A percentile compares a stretch with the other conserved stretches of the same genome.
These are phyloP conservation scores for Acrocalymma vagum DNA, from an alignment of 2,329 filamentous ascomycete species.

Conservation along the genomic window DNA sequence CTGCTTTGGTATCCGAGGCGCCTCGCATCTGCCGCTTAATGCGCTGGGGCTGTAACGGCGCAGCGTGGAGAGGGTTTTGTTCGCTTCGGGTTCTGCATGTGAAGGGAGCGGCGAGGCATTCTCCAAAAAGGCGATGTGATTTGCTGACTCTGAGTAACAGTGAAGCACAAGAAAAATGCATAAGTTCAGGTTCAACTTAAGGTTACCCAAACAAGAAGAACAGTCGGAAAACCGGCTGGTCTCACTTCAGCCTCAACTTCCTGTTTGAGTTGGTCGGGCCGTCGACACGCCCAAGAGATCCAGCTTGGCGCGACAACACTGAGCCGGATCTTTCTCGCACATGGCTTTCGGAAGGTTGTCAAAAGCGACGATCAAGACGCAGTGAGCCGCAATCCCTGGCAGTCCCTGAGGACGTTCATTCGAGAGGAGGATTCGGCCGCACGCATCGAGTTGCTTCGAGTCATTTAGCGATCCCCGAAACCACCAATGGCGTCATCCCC, in stretches of 20 bases:
- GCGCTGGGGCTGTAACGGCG: too few relatives aligned
- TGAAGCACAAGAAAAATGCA: too few relatives aligned
- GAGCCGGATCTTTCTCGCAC: constrained; percentile 28
- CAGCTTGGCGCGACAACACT: constrained; percentile 27
- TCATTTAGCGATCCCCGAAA: constrained; percentile 23
- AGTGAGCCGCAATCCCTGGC: constrained; percentile 7
- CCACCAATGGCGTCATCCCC: constrained; percentile 34
- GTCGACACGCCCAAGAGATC: not conserved
- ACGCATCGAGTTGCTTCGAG: constrained; percentile 7
- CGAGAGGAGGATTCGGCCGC: constrained; percentile 6
- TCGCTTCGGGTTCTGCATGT: too few relatives aligned
- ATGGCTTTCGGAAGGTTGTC: constrained; percentile 11
- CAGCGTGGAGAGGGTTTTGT: too few relatives aligned
- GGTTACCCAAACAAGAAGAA: too few relatives aligned
- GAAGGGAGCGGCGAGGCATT: constrained; percentile 26
- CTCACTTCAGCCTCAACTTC: constrained; percentile 29
- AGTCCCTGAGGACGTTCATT: constrained; percentile 18
- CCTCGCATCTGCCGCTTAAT: constrained; percentile 24
- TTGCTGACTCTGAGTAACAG: too few relatives aligned
- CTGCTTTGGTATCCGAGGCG: too few relatives aligned
- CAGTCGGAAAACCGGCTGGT: too few relatives aligned
- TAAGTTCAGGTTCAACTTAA: too few relatives aligned
- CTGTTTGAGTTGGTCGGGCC: constrained; percentile 1
- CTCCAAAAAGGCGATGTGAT: too few relatives aligned
- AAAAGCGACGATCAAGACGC: constrained; percentile 13